These are phyloP conservation scores for Cyclostephanos tholiformis DNA, from an alignment of 108 stramenopile species.

Conservation along the genomic window DNA sequence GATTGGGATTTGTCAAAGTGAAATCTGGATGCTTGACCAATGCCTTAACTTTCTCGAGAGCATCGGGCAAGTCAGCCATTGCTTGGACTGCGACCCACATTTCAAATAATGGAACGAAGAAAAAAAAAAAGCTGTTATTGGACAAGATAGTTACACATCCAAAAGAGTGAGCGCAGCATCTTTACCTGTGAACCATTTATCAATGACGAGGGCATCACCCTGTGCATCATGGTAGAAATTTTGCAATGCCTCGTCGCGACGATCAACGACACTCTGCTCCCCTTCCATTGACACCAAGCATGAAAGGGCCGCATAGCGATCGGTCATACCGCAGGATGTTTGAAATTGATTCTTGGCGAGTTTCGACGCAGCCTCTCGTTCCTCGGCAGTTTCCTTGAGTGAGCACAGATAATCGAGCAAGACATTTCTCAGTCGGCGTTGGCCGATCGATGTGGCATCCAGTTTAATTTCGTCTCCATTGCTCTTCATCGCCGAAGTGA, in stretches of 20 bases:
- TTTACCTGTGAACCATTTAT: conserved; percentile 56
- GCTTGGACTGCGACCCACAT: conserved; percentile 68
- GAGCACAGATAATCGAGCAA: conserved; percentile 60
- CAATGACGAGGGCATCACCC: conserved; percentile 55
- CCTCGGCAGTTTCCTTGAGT: conserved; percentile 51
- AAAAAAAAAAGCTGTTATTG: not conserved
- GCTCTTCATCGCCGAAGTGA: conserved; percentile 47
- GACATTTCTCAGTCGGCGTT: conserved; percentile 65
- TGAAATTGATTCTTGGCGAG: conserved; percentile 57
- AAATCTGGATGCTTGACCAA: conserved; percentile 71
- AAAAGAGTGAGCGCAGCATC: not conserved
- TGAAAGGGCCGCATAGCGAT: conserved; percentile 66
- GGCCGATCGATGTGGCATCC: conserved; percentile 47
- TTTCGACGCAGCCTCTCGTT: conserved; percentile 40
- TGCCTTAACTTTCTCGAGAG: conserved; percentile 40
- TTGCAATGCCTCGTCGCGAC: conserved; percentile 44
- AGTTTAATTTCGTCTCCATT: conserved; percentile 26
- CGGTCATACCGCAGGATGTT: conserved; percentile 75
- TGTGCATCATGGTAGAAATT: conserved; percentile 67
- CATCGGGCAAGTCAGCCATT: conserved; percentile 47
- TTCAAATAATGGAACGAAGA: conserved; percentile 20
- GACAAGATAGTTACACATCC: not conserved
- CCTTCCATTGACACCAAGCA: conserved; percentile 57
- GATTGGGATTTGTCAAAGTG: conserved; percentile 80
- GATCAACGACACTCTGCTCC: conserved; percentile 33